Conservation (phyloP, 371 early-diverging fungal genomes). For the Mortierella sp. region DNA sequence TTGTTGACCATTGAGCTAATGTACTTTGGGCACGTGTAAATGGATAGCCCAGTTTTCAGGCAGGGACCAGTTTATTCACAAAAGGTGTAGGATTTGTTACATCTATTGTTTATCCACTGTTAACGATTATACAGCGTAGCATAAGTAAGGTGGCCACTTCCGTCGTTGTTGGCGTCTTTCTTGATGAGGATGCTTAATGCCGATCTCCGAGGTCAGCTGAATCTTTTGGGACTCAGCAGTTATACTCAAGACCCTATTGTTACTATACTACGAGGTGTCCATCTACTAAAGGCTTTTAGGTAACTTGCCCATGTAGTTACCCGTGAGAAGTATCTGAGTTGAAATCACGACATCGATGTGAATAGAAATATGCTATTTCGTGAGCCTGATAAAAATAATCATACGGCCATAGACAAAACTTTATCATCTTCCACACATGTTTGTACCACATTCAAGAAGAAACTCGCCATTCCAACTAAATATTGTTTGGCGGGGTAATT, state of each 20-base stretch:
- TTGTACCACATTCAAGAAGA: neutral
- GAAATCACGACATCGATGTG: neutral
- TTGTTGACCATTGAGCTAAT: neutral
- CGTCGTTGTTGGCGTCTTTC: too few species aligned
- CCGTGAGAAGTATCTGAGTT: neutral
- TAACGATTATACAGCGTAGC: too few species aligned
- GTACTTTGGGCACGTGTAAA: neutral
- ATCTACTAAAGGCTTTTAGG: neutral
- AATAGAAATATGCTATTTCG: neutral
- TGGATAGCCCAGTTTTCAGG: neutral
- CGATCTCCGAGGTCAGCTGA: too few species aligned
- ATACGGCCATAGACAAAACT: neutral
- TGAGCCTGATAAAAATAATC: neutral
- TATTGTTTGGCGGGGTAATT: too few species aligned
- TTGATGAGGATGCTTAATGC: too few species aligned
- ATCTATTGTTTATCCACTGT: too few species aligned
- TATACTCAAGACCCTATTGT: too few species aligned
- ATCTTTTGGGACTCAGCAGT: too few species aligned
- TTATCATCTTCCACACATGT: conserved; percentile 3
- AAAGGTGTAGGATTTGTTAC: too few species aligned
- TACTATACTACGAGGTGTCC: too few species aligned
- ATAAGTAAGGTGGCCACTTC: too few species aligned
- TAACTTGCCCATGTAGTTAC: neutral
- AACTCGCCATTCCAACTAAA: neutral
- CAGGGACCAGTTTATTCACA: neutral